Evolutionary conservation across 2,329 filamentous ascomycete genomes (phyloP).

Genomic region (Ophiosphaerella narmari): DNA sequence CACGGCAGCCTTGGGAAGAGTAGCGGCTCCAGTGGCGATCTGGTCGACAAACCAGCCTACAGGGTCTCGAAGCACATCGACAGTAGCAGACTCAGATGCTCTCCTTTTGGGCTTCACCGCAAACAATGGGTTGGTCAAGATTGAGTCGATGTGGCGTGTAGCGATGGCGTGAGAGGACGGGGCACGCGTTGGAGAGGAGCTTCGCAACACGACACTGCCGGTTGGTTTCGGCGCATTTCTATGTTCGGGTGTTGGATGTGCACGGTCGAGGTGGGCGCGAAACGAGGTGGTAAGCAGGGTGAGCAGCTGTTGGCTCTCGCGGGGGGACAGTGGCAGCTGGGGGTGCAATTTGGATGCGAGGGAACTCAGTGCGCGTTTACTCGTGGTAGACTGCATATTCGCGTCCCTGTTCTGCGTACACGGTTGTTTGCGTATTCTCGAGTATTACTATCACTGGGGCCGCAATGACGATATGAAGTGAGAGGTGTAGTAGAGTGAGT

Average conservation of each 20-base stretch:
- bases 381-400: conserved; percentile 57
- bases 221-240: conserved; percentile 3
- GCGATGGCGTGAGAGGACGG: conserved; percentile 47
- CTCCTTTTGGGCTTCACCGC: conserved; percentile 34
- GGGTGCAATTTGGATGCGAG: conserved; percentile 60
- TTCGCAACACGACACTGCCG: conserved; percentile 9
- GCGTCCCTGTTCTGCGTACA: not conserved
- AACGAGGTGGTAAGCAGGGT: conserved; percentile 66
- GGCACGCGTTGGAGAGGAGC: conserved; percentile 10
- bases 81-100: conserved; percentile 30
- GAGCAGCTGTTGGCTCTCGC: conserved; percentile 64
- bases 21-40: conserved; percentile 45
- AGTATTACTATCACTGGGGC: not conserved
- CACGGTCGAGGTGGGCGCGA: conserved; percentile 64
- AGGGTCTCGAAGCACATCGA: conserved; percentile 42
- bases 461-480: not conserved
- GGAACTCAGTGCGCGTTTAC: conserved; percentile 42
- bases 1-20: conserved; percentile 43
- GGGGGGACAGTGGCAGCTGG: conserved; percentile 58
- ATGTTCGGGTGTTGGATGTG: conserved; percentile 51
- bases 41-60: conserved; percentile 49
- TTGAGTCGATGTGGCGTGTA: conserved; percentile 54
- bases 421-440: not conserved
- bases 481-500: too few relatives aligned
- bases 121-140: conserved; percentile 58